Conservation (phyloP, 106 monocot species). For the Acorus gramineus region DNA sequence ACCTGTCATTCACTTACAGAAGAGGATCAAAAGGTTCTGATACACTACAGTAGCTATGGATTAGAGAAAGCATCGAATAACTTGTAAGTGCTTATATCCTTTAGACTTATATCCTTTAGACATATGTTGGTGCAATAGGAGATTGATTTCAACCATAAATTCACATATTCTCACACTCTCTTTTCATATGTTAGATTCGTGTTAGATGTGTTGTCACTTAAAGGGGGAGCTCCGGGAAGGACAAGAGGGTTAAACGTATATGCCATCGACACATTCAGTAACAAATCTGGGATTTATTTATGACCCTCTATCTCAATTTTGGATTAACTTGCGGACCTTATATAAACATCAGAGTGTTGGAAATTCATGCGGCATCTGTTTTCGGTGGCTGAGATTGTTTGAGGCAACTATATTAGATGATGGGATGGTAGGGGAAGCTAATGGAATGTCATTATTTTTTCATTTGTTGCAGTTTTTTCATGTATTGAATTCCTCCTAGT, state of each 20-base stretch:
- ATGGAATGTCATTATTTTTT: no score
- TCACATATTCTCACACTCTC: background rate
- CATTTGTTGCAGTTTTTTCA: no score
- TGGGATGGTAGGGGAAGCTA: no score
- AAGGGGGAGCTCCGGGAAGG: constrained; percentile 67
- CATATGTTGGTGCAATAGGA: background rate
- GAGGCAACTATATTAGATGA: no score
- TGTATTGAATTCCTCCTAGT: no score
- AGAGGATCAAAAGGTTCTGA: constrained; percentile 34
- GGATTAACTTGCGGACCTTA: background rate
- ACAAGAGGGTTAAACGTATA: constrained; percentile 50
- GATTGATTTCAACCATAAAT: background rate
- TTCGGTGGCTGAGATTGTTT: no score
- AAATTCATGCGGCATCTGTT: no score
- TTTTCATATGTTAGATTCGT: constrained; percentile 21
- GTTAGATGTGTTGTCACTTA: constrained; percentile 46
- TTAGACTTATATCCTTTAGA: background rate
- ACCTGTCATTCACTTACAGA: constrained; percentile 17
- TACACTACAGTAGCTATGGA: constrained; percentile 23
- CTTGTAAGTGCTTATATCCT: constrained; percentile 29
- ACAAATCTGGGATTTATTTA: constrained; percentile 1
- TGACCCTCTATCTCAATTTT: constrained; percentile 1
- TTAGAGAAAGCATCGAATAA: constrained; percentile 4
- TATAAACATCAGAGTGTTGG: background rate
- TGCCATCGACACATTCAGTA: background rate